Evolutionary conservation across 2,329 filamentous ascomycete genomes (phyloP).

Genomic region (Fusarium sp.): DNA sequence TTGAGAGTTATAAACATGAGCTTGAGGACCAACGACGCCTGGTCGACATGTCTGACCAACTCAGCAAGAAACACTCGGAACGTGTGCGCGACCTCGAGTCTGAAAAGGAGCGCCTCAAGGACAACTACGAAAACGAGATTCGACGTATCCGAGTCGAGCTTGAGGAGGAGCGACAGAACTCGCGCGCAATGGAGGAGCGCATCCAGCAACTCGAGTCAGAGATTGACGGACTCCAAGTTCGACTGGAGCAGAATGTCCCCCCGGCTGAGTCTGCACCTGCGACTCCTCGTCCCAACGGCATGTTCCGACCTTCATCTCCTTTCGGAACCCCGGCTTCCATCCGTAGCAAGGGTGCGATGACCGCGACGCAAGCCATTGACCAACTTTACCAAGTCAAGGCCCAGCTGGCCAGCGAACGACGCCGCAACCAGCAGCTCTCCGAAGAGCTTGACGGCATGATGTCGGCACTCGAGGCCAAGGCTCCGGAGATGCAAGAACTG

Average conservation of each 20-base stretch:
- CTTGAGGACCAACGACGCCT: constrained; percentile 84
- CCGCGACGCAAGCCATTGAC: constrained; percentile 72
- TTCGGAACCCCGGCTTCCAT: constrained; percentile 72
- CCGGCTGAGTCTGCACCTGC: constrained; percentile 65
- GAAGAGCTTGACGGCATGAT: constrained; percentile 88
- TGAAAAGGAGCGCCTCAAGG: constrained; percentile 69
- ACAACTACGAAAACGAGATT: constrained; percentile 73
- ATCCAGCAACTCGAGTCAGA: constrained; percentile 65
- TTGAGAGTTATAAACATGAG: constrained; percentile 89
- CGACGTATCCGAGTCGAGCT: constrained; percentile 68
- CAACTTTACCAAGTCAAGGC: constrained; percentile 77
- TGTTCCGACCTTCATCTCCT: constrained; percentile 68
- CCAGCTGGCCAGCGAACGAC: constrained; percentile 79
- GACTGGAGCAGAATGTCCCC: constrained; percentile 57
- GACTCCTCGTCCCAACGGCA: constrained; percentile 71
- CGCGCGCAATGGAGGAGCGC: constrained; percentile 60
- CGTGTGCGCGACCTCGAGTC: constrained; percentile 78
- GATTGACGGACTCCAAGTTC: constrained; percentile 65
- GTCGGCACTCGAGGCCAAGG: constrained; percentile 83
- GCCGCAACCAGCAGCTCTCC: constrained; percentile 79
- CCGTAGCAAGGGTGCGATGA: constrained; percentile 67
- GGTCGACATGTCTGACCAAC: constrained; percentile 83
- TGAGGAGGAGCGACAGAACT: constrained; percentile 64
- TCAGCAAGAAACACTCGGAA: constrained; percentile 77
- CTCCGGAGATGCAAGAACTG: constrained; percentile 89